Evolutionary conservation across 1,284 basidiomycete species (phyloP).

Genomic region (Agroathelia rolfsii): DNA sequence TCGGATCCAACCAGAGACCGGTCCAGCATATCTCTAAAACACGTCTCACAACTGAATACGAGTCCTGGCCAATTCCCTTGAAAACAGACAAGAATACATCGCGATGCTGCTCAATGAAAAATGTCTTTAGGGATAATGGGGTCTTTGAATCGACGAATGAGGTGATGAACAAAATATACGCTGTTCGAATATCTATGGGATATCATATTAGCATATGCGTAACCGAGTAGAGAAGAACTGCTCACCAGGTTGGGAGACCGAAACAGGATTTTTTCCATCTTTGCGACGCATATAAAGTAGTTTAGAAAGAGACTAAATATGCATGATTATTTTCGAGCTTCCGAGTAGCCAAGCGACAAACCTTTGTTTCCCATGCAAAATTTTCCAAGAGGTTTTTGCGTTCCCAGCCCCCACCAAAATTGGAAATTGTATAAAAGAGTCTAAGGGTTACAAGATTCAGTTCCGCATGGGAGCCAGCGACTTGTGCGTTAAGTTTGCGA

Average conservation of each 20-base stretch:
- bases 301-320: slow-evolving; percentile 49
- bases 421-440: slow-evolving; percentile 47
- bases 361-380: slow-evolving; percentile 73
- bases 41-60: slow-evolving; percentile 41
- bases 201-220: slow-evolving; percentile 4
- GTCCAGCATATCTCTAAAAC: slow-evolving; percentile 61
- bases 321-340: slow-evolving; percentile 6
- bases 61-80: slow-evolving; percentile 56
- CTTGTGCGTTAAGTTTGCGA: slow-evolving; percentile 43
- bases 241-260: slow-evolving; percentile 47
- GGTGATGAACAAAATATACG: slow-evolving; percentile 57
- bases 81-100: slow-evolving; percentile 56
- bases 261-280: slow-evolving; percentile 26
- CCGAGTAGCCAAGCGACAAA: slow-evolving; percentile 16
- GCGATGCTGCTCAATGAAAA: slow-evolving; percentile 58
- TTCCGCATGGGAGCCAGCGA: slow-evolving; percentile 51
- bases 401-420: slow-evolving; percentile 55
- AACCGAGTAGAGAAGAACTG: slow-evolving; percentile 1
- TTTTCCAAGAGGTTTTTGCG: slow-evolving; percentile 48
- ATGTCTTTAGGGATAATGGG: slow-evolving; percentile 40
- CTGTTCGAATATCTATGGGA: slow-evolving; percentile 56
- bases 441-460: slow-evolving; percentile 55
- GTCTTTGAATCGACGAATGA: slow-evolving; percentile 50
- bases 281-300: slow-evolving; percentile 61
- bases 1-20: slow-evolving; percentile 61